These are phyloP conservation scores for Fusarium nanum DNA, from an alignment of 2,329 filamentous ascomycete genomes.

Conservation along the genomic window DNA sequence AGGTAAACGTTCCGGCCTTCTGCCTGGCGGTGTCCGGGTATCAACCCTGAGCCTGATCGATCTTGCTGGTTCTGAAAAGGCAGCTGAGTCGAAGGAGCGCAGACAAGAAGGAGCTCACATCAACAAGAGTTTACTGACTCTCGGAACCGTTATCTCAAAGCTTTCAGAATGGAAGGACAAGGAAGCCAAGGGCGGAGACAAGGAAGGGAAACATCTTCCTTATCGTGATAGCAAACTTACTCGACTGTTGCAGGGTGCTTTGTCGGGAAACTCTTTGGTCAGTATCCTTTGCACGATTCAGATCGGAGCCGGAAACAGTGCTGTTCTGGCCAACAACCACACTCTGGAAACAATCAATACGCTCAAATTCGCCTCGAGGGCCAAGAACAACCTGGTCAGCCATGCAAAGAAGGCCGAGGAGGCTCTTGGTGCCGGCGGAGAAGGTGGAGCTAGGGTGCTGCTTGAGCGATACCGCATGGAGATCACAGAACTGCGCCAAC, in stretches of 20 bases:
- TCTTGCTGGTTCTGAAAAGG: constrained; percentile 94
- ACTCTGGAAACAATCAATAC: constrained; percentile 93
- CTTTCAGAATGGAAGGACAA: constrained; percentile 92
- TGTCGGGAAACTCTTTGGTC: constrained; percentile 93
- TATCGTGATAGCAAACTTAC: constrained; percentile 99
- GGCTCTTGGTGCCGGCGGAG: constrained; percentile 81
- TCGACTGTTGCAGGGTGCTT: constrained; percentile 86
- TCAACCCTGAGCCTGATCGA: constrained; percentile 96
- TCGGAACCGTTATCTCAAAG: constrained; percentile 93
- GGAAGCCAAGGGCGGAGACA: constrained; percentile 76
- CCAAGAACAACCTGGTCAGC: constrained; percentile 97
- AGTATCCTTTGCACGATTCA: constrained; percentile 98
- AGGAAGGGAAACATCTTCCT: constrained; percentile 90
- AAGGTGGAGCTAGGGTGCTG: constrained; percentile 86
- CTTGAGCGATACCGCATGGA: constrained; percentile 95
- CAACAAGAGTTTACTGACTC: constrained; percentile 95
- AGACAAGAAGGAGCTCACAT: constrained; percentile 96
- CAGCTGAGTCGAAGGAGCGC: constrained; percentile 93
- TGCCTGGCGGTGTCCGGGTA: constrained; percentile 91
- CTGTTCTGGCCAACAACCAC: constrained; percentile 77
- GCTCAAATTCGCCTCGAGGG: constrained; percentile 93
- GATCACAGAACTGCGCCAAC: constrained; percentile 81
- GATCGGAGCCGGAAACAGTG: constrained; percentile 80
- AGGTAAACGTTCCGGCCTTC: constrained; percentile 74
- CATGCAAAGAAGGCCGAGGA: constrained; percentile 96